Evolutionary conservation across 2,329 filamentous ascomycete genomes (phyloP), one percentile per base, ranked within the genome.

Genomic region (Ilyonectria destructans): DNA sequence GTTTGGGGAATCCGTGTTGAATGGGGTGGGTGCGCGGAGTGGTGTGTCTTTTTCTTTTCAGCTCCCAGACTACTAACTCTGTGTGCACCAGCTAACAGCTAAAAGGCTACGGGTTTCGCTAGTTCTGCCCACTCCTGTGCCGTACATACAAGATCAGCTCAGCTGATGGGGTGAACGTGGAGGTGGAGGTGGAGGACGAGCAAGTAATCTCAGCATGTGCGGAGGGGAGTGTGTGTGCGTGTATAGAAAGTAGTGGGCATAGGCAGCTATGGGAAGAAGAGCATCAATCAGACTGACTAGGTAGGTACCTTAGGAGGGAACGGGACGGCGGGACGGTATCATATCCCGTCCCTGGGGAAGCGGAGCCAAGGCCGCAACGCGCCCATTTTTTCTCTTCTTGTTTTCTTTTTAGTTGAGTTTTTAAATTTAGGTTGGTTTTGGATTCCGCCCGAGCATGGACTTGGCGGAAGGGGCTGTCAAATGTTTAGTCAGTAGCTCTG

Each of bases 1-100:
- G 21, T 70, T 74, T 54, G 31, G 72, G 72, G 40, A 73, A 73
- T 58, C 63, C 72, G 72, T 74, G 61, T 73, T 52, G 5, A 59
- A 55, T 52, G 49, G 54, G 59, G 68, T 65, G 55, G 43, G 58
- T 63, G 26, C 29, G 48, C 31, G 48, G n/a, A n/a, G 55, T 43
- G 40, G 58, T 63, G 55, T 43, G 48, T 57, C 35, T 17, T 26
- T 54, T 56, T 54, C 10, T 67, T 66, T 69, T 71, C 70, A 74
- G 72, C 71, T 74, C 21, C n/a, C 49, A 55, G 40, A 43, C 57
- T 56, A 58, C 31, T 48, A 55, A 58, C 29, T 65, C 48, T 49
- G 49, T 37, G 37, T 59, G 58, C 40, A 33, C 48, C 49, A 65
- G 31, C 37, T 55, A 56, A 19, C 55, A 54, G 26, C 56, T 65